Evolutionary conservation across 2,329 filamentous ascomycete species (phyloP).

Genomic region (Botrytis fabae): DNA sequence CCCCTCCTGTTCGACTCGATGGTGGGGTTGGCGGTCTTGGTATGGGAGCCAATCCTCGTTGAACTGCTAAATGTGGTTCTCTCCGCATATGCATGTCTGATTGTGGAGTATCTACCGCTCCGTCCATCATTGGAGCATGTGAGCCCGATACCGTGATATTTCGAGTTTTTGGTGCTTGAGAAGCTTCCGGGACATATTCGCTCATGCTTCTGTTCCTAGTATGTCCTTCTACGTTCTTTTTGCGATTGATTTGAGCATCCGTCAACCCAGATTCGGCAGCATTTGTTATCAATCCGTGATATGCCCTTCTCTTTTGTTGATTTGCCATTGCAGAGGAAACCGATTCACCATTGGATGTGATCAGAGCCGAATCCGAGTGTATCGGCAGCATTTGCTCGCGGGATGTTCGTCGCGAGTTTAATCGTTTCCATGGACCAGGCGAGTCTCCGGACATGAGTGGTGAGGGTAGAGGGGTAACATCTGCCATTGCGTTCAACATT

Average conservation of each 20-base stretch:
- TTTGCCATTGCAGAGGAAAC: conserved; percentile 52
- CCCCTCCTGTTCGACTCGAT: conserved; percentile 68
- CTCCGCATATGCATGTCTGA: conserved; percentile 60
- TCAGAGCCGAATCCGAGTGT: conserved; percentile 50
- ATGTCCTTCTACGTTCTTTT: conserved; percentile 47
- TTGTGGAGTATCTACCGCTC: conserved; percentile 46
- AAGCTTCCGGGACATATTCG: conserved; percentile 77
- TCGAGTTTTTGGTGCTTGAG: conserved; percentile 65
- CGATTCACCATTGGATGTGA: conserved; percentile 54
- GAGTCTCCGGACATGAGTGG: conserved; percentile 67
- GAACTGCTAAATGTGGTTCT: conserved; percentile 77
- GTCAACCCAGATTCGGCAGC: conserved; percentile 29
- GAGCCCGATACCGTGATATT: conserved; percentile 72
- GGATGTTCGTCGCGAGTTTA: conserved; percentile 50
- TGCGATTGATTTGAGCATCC: conserved; percentile 31
- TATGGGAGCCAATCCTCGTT: conserved; percentile 69
- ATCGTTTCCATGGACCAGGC: conserved; percentile 64
- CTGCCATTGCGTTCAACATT: conserved; percentile 72
- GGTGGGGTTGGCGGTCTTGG: conserved; percentile 75
- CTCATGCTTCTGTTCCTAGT: conserved; percentile 80
- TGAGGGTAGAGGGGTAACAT: conserved; percentile 77
- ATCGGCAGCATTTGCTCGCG: conserved; percentile 46
- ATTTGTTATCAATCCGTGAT: conserved; percentile 47
- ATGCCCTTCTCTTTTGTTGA: conserved; percentile 58
- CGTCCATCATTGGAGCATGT: conserved; percentile 49